These are phyloP conservation scores for Suhomyces kilbournensis DNA, from an alignment of 805 yeast genomes.

Conservation along the genomic window DNA sequence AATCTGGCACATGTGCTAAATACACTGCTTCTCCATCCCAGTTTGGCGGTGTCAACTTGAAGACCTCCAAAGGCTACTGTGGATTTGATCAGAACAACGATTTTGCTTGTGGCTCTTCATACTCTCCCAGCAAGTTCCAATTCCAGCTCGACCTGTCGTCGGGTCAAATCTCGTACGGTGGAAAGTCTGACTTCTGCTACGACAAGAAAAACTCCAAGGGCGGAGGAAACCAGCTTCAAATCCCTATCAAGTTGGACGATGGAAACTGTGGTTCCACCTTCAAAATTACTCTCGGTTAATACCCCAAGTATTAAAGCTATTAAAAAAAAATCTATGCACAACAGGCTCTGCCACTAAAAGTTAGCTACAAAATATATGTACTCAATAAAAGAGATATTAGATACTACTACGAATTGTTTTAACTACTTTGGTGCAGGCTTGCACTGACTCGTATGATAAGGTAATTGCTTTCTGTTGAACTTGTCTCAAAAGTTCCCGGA, in stretches of 20 bases:
- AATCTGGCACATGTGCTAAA: slow-evolving; percentile 81
- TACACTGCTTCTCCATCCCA: slow-evolving; percentile 54
- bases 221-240: slow-evolving; percentile 20
- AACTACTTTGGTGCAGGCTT: slow-evolving; percentile 3
- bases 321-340: neutral
- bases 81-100: slow-evolving; percentile 26
- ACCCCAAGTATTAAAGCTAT: too few relatives aligned
- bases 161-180: slow-evolving; percentile 57
- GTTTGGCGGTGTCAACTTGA: slow-evolving; percentile 70
- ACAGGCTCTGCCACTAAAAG: neutral
- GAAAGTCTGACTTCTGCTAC: slow-evolving; percentile 57
- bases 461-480: slow-evolving; percentile 4
- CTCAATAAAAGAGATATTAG: neutral
- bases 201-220: slow-evolving; percentile 15
- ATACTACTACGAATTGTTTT: too few relatives aligned
- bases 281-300: slow-evolving; percentile 8
- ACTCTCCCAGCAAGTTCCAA: slow-evolving; percentile 42
- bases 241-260: slow-evolving; percentile 19
- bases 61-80: slow-evolving; percentile 74
- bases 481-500: slow-evolving; percentile 2
- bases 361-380: neutral
- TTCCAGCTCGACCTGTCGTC: slow-evolving; percentile 52
- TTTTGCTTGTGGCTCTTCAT: slow-evolving; percentile 12
- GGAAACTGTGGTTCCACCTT: slow-evolving; percentile 15
- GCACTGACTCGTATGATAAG: slow-evolving; percentile 7